Evolutionary conservation across 1,284 basidiomycete genomes (phyloP).

Genomic region (Papiliotrema flavescens): DNA sequence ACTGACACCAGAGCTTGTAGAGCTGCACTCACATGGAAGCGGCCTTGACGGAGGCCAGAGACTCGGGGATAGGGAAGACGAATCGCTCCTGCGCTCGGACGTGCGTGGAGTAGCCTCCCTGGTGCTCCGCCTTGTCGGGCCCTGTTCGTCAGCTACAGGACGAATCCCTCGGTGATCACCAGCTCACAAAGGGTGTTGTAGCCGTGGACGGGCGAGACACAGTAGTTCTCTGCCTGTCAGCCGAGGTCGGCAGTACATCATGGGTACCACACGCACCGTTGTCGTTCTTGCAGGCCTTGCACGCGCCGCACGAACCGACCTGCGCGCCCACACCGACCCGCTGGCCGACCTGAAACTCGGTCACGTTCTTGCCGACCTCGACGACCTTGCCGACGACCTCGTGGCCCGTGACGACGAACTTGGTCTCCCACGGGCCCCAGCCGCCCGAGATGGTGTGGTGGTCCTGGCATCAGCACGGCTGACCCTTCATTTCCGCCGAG

Average conservation of each 20-base stretch:
- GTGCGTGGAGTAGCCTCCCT: slow-evolving; percentile 61
- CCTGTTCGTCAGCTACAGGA: slow-evolving; percentile 50
- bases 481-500: not conserved
- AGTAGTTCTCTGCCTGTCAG: slow-evolving; percentile 47
- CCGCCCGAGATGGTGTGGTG: slow-evolving; percentile 49
- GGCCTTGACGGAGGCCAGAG: slow-evolving; percentile 56
- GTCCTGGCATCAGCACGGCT: slow-evolving; percentile 18
- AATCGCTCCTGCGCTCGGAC: slow-evolving; percentile 65
- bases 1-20: not conserved
- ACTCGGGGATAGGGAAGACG: slow-evolving; percentile 66
- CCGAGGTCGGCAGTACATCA: not conserved
- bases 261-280: slow-evolving; percentile 35
- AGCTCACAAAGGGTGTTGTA: slow-evolving; percentile 46
- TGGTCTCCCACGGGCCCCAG: slow-evolving; percentile 42
- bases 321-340: slow-evolving; percentile 54
- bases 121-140: slow-evolving; percentile 56
- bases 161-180: not conserved
- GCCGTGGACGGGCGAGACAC: slow-evolving; percentile 45
- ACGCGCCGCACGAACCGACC: slow-evolving; percentile 44
- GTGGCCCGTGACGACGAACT: slow-evolving; percentile 52
- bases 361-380: slow-evolving; percentile 49
- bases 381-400: slow-evolving; percentile 52
- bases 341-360: slow-evolving; percentile 51
- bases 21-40: slow-evolving; percentile 44
- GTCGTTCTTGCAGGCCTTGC: slow-evolving; percentile 45